Evolutionary conservation across 2,329 filamentous ascomycete species (phyloP), one percentile per base, ranked within the genome.

Genomic region (Canariomyces notabilis): DNA sequence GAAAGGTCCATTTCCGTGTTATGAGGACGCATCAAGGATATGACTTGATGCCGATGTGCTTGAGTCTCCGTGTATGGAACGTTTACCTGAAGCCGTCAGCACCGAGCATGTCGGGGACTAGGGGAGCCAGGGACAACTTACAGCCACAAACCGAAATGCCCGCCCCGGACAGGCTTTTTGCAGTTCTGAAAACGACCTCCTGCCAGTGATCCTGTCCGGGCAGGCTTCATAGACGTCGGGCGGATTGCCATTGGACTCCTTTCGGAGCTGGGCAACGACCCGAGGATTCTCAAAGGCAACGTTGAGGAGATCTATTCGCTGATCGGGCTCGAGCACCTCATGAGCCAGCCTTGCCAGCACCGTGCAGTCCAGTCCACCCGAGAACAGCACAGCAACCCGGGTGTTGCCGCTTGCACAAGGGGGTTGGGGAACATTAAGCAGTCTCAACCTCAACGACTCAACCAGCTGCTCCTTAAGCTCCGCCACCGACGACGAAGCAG

Each of bases 1-100:
- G 93, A 98, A 1, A 98, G 74, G 59, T 98, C 93, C 93, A 98
- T 98, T 66, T 98, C 93, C 0, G 93, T 98, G 56, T 95, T 91
- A 66, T 98, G 93, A 0, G 93, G 93, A 56, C 85, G 76, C 64
- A 98, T 96, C 15, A 98, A 72, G 2, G 79, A 75, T 31, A 90
- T 77, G 16, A 98, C 78, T 20, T 75, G 75, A 3, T 75, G 60
- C 51, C 87, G 80, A 58, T 95, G 86, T 2, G 75, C 72, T 35
- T 82, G 62, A 0, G 83, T 86, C 57, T 94, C 86, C 5, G 72
- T 62, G 61, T 91, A 96, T 0, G 91, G 86, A 21, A 98, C 73
- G 59, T 98, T 85, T 46, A 96, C 75, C 72, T 83, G 23, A 3
- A 2, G 4, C 11, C 31, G 42, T 52, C 7, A 57, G 49, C 14